Evolutionary conservation across 1,284 basidiomycete species (phyloP), one percentile per base, ranked within the genome.

Genomic region (Fistulinella staudtii): DNA sequence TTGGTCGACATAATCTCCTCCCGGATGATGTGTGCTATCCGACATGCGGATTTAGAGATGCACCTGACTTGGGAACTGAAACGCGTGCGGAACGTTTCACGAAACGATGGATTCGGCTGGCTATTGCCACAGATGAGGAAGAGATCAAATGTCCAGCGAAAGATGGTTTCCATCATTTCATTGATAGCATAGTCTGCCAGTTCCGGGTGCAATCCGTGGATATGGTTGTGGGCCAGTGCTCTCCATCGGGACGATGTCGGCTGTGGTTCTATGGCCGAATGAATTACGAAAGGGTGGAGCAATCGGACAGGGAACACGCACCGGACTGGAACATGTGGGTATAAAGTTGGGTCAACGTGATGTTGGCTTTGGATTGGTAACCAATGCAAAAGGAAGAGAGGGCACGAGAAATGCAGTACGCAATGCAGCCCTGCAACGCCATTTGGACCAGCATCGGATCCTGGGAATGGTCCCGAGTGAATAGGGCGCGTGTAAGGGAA

Each of bases 171-270:
- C 13, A 76, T 73, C 36, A 88, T 74, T 53, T 88, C 84, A 36
- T 76, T 75, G 21, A 77, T 66, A 11, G 82, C 76, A 52, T 80
- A 79, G 15, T 84, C 78, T 10, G 72, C 73, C 27, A 87, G 66
- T 4, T 75, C 79, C 5, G 85, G 82, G 54, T 85, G 82, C 45
- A 85, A 69, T 14, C 69, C 70, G 45, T 82, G 80, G 43, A 88
- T 80, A 45, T 84, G 75, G 34, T 71, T 70, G 53, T 85, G 83
- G 1, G 84, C 76, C 25, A 87, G 66, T 2, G 84, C 76, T 38
- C 85, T 73, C 85, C 85, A 87, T 55, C 81, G 77, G 1, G 82
- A 78, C 3, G 83, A 83, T 1, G 80, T 85, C 3, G 85, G 82
- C 60, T 88, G 85, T 20, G 81, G 80, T 58, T 87, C 85, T 79